Evolutionary conservation across 1,139 yeast genomes (phyloP).

Genomic region (Torulaspora globosa): DNA sequence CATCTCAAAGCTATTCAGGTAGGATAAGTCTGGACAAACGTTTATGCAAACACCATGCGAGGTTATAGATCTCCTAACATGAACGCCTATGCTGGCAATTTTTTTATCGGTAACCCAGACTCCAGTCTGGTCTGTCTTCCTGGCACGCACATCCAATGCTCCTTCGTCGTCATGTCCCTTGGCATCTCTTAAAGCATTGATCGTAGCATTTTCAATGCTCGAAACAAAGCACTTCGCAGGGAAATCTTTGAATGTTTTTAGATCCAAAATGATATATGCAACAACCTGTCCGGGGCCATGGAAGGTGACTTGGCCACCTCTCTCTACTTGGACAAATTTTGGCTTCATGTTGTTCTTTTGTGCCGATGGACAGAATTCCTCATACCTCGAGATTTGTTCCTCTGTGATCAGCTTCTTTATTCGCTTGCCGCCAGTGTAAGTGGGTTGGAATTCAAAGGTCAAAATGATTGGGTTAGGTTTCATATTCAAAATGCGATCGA

Average conservation of each 20-base stretch:
- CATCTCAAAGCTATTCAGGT: slow-evolving; percentile 67
- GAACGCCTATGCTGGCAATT: slow-evolving; percentile 87
- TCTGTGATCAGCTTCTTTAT: slow-evolving; percentile 50
- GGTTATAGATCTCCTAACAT: slow-evolving; percentile 77
- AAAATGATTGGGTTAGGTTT: slow-evolving; percentile 62
- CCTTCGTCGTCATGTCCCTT: slow-evolving; percentile 19
- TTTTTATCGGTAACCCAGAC: slow-evolving; percentile 72
- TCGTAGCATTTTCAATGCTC: slow-evolving; percentile 61
- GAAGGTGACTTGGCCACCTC: slow-evolving; percentile 98
- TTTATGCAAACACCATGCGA: slow-evolving; percentile 89
- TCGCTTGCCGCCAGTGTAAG: slow-evolving; percentile 86
- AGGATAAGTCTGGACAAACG: slow-evolving; percentile 65
- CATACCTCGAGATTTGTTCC: slow-evolving; percentile 34
- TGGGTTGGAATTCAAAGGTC: slow-evolving; percentile 78
- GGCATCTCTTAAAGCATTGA: slow-evolving; percentile 45
- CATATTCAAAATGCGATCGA: slow-evolving; percentile 46
- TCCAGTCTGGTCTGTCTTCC: slow-evolving; percentile 73
- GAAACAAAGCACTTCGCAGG: slow-evolving; percentile 75
- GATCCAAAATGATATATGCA: slow-evolving; percentile 75
- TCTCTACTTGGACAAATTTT: slow-evolving; percentile 64
- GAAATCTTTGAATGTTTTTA: slow-evolving; percentile 54
- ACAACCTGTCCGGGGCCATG: slow-evolving; percentile 96
- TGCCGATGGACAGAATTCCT: slow-evolving; percentile 25
- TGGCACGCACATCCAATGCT: slow-evolving; percentile 44
- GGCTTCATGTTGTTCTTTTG: slow-evolving; percentile 39